Evolutionary conservation across 257 asterid genomes (phyloP).

Genomic region (Capsicum rhomboideum): DNA sequence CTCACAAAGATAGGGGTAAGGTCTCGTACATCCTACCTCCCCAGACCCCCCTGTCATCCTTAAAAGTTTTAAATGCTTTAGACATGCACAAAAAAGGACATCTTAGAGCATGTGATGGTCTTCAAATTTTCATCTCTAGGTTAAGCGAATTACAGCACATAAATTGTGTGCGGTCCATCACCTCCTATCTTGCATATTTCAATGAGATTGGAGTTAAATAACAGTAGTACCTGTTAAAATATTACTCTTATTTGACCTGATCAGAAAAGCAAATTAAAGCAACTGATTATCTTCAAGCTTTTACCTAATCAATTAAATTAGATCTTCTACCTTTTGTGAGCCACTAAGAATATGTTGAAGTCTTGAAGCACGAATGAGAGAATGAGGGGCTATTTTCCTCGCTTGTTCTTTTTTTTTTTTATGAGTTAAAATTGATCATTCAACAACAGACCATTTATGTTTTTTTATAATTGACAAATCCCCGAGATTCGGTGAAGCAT

Average conservation of each 20-base stretch:
- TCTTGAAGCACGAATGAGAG: not conserved
- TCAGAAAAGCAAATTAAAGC: not conserved
- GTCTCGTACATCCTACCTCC: too few species aligned
- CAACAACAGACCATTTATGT: not conserved
- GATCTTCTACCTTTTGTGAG: not conserved
- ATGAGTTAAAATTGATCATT: not conserved
- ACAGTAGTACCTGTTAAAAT: slow-evolving; percentile 30
- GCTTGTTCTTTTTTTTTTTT: not conserved
- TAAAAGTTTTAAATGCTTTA: not conserved
- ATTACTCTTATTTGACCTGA: not conserved
- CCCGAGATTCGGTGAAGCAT: not conserved
- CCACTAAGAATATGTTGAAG: not conserved
- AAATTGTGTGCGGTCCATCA: slow-evolving; percentile 28
- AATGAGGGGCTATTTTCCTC: not conserved
- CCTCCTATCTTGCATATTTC: slow-evolving; percentile 9
- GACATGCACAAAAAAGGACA: not conserved
- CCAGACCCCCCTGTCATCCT: not conserved
- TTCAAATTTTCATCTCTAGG: not conserved
- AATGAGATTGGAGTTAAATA: slow-evolving; percentile 59
- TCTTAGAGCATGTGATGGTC: not conserved
- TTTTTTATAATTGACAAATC: not conserved
- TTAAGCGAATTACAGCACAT: not conserved
- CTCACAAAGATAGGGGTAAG: too few species aligned
- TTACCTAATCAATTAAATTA: not conserved
- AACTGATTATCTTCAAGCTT: not conserved